phyloP scores from a whole-genome alignment of 257 asterid species.

The Leptodermis oblonga region DNA sequence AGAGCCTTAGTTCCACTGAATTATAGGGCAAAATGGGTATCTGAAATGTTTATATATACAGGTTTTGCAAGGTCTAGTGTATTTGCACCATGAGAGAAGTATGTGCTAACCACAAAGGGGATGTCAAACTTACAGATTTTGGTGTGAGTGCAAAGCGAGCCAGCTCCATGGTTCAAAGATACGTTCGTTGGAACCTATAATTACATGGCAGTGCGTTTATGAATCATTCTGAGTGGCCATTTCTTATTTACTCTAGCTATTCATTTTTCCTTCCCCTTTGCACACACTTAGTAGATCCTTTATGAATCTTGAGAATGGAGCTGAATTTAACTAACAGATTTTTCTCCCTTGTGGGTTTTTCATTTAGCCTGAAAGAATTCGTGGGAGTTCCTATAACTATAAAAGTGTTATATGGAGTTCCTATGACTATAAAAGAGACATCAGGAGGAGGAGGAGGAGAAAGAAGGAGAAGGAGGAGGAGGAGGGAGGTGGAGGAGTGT shows the following conservation, averaged over 20 bases:
- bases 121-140: constrained; percentile 93
- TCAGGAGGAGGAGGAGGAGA: too few relatives aligned
- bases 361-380: constrained; percentile 90
- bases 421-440: too few relatives aligned
- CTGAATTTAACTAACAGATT: not conserved
- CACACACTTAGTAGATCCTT: not conserved
- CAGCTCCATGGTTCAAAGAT: constrained; percentile 86
- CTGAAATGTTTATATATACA: constrained; percentile 19
- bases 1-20: not conserved
- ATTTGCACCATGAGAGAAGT: constrained; percentile 81
- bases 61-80: constrained; percentile 92
- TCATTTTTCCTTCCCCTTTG: not conserved
- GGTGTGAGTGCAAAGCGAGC: constrained; percentile 99
- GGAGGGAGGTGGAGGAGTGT: too few relatives aligned
- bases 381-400: constrained; percentile 79
- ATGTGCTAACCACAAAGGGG: constrained; percentile 91
- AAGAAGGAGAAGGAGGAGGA: too few relatives aligned
- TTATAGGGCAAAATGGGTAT: not conserved
- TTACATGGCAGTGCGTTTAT: constrained; percentile 83
- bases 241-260: too few relatives aligned
- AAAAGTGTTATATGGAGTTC: constrained; percentile 63
- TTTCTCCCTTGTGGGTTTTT: not conserved
- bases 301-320: not conserved
- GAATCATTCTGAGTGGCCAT: not conserved
- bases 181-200: constrained; percentile 96